These are phyloP conservation scores for Cystobasidium tubakii DNA, from an alignment of 768 basidiomycete species.

Conservation along the genomic window DNA sequence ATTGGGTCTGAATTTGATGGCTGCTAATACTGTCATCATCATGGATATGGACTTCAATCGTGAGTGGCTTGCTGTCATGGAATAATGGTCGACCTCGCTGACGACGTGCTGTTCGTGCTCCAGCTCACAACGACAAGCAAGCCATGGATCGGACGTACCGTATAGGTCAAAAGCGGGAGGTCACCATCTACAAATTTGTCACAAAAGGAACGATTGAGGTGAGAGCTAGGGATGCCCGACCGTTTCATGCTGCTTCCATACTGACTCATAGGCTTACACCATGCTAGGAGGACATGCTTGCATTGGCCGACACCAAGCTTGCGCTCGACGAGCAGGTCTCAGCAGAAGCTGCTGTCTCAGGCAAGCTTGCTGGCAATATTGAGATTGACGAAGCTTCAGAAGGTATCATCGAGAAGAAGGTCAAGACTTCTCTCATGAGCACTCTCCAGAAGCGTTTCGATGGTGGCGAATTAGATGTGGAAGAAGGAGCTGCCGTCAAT, in stretches of 20 bases:
- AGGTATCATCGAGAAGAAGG: conserved; percentile 65
- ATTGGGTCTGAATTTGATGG: conserved; percentile 76
- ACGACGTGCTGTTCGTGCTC: not conserved
- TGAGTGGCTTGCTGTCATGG: conserved; percentile 36
- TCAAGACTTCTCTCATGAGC: conserved; percentile 80
- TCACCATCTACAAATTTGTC: conserved; percentile 90
- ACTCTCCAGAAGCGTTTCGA: conserved; percentile 76
- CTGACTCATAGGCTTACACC: conserved; percentile 6
- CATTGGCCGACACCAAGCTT: conserved; percentile 80
- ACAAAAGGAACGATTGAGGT: conserved; percentile 80
- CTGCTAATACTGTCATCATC: conserved; percentile 59
- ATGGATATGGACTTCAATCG: conserved; percentile 95
- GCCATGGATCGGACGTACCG: conserved; percentile 96
- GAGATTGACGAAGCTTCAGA: conserved; percentile 54
- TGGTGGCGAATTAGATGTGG: conserved; percentile 47
- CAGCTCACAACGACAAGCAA: conserved; percentile 77
- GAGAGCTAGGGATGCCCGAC: conserved; percentile 2
- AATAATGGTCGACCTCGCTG: no score
- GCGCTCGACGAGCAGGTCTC: conserved; percentile 82
- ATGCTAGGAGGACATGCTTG: conserved; percentile 79
- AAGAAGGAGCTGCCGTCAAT: not conserved
- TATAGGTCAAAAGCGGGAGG: conserved; percentile 88
- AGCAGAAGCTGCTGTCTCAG: conserved; percentile 27
- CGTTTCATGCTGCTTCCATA: no score
- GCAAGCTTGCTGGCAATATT: conserved; percentile 48